Evolutionary conservation across 1,284 basidiomycete species (phyloP), one percentile per base, ranked within the genome.

Genomic region (Naganishia sp.): DNA sequence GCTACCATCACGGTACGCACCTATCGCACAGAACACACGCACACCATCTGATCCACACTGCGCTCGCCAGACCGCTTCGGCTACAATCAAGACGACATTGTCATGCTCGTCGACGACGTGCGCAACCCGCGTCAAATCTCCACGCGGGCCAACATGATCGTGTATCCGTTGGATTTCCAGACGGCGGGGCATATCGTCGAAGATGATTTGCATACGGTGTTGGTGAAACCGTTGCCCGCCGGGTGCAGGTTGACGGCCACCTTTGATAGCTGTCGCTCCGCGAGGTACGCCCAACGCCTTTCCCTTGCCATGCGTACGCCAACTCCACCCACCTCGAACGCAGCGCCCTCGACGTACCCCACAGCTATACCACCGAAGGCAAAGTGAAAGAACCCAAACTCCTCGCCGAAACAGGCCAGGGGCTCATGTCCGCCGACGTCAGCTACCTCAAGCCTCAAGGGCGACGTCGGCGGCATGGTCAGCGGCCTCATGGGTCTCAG

Each of bases 351-450:
- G 82, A 83, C 69, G 70, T 83, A 15, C 82, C 82, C 5, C 83
- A 82, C 74, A 73, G 79, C 74, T 96, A 96, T 81, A 90, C 92
- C 28, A 95, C 92, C 9, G 90, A 94, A 80, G 94, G 94, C 56
- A 94, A 90, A 75, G 83, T 96, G 77, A 96, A 96, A 79, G 92
- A 94, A 76, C 91, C 92, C 44, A 94, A 94, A 77, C 81, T 92
- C 21, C 85, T 86, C 3, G 84, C 86, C 5, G 90, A 88, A 75
- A 89, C 90, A 6, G 90, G 89, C 7, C 85, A 89, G 75, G 89
- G 88, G 11, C 79, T 92, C 7, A 77, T 92, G 25, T 84, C 70
- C 15, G 75, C 76, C 15, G 79, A 76, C 11, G 71, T 75, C 68
- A 71, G 70, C 46, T 78, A 77, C 61, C 60, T 77, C 28, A 23